These are phyloP conservation scores for Cyclospora cayetanensis DNA, from an alignment of 169 alveolate genomes.

Conservation along the genomic window DNA sequence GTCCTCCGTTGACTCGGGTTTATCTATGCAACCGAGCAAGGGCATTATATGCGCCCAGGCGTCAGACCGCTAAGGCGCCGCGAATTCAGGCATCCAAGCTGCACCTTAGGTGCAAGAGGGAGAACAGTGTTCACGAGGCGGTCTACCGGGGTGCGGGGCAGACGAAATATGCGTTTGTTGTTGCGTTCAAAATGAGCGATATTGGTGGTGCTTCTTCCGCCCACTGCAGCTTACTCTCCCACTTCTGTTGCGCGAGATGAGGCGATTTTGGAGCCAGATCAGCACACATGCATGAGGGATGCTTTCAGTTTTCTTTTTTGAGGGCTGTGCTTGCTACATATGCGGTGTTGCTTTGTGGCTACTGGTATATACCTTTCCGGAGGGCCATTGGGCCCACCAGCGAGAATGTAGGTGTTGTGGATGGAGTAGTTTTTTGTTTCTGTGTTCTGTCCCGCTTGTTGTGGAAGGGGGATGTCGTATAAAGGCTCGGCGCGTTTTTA, in stretches of 20 bases:
- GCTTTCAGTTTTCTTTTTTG: no score
- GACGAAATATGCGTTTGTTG: neutral
- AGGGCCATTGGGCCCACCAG: neutral
- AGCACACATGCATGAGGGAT: no score
- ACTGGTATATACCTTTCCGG: neutral
- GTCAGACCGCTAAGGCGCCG: neutral
- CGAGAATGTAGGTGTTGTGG: neutral
- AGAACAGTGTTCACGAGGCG: neutral
- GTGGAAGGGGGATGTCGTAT: neutral
- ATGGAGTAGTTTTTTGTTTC: neutral
- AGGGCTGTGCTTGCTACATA: no score
- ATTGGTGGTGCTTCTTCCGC: neutral
- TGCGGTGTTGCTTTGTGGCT: neutral
- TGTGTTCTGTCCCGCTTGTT: neutral
- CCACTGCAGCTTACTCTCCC: neutral
- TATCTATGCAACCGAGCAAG: neutral
- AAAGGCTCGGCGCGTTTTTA: neutral
- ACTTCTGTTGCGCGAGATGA: neutral
- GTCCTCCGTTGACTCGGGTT: neutral
- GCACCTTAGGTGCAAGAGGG: slow-evolving; percentile 30
- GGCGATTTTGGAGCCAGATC: neutral
- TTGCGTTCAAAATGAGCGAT: neutral
- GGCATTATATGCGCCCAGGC: slow-evolving; percentile 1
- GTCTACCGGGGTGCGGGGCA: neutral
- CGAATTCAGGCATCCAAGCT: neutral